phyloP scores from a whole-genome alignment of 2,329 filamentous ascomycete species.

The Teratosphaeriaceae sp. region DNA sequence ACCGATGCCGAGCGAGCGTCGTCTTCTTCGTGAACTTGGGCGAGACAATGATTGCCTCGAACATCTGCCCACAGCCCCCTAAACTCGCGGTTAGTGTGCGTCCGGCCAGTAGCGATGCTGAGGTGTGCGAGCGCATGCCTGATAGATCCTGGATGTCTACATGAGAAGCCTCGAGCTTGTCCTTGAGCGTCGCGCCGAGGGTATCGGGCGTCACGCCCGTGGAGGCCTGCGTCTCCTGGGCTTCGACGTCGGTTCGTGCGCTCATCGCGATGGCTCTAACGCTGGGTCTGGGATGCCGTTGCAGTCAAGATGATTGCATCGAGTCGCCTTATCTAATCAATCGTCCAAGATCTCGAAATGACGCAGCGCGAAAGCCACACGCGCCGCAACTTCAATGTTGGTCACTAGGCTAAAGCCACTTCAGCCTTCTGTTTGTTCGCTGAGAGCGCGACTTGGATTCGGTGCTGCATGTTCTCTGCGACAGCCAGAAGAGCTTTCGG shows the following conservation, averaged over 20 bases:
- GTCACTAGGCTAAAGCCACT: neutral
- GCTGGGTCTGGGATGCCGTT: neutral
- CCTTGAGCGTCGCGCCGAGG: constrained; percentile 61
- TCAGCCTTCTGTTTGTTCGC: neutral
- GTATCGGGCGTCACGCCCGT: constrained; percentile 64
- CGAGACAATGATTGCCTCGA: constrained; percentile 60
- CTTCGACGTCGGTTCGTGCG: constrained; percentile 37
- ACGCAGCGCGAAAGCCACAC: neutral
- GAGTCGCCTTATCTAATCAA: neutral
- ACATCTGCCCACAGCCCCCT: constrained; percentile 68
- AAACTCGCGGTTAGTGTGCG: neutral
- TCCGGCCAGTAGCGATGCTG: neutral
- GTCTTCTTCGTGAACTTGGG: constrained; percentile 47
- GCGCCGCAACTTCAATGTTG: neutral
- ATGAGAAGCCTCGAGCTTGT: constrained; percentile 66
- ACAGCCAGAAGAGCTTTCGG: constrained; percentile 29
- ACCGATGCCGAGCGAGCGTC: constrained; percentile 75
- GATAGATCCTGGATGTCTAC: constrained; percentile 91
- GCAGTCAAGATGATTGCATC: neutral
- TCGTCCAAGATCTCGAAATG: neutral
- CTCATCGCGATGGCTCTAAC: constrained; percentile 29
- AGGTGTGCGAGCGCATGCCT: too few relatives aligned
- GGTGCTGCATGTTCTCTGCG: constrained; percentile 23
- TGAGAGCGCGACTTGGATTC: neutral
- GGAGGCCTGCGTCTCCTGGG: constrained; percentile 42